Conservation (phyloP, 1,139 yeast species). For the Pichia sp. region DNA sequence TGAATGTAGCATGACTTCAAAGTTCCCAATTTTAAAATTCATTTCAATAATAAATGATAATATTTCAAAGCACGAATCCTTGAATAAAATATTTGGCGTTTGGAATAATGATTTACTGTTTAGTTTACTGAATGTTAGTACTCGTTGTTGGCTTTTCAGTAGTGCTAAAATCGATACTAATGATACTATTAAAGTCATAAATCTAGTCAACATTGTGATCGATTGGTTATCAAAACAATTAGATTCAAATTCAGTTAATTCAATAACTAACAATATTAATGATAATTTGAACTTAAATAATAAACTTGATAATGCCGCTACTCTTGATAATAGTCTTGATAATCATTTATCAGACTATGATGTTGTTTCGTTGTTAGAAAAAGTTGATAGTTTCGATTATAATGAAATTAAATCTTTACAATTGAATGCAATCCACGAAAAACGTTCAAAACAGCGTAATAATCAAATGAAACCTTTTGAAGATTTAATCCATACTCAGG, state of each 20-base stretch:
- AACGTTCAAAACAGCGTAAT: constrained; percentile 34
- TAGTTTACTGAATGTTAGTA: constrained; percentile 11
- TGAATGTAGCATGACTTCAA: constrained; percentile 47
- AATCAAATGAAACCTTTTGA: constrained; percentile 39
- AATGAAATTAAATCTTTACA: constrained; percentile 54
- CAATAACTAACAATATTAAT: constrained; percentile 9
- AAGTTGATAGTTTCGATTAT: constrained; percentile 41
- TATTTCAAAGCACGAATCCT: neutral
- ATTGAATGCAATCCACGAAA: constrained; percentile 38
- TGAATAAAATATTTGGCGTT: constrained; percentile 12
- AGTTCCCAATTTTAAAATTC: constrained; percentile 34
- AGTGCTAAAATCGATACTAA: constrained; percentile 10
- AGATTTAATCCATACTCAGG: constrained; percentile 49
- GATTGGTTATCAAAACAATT: constrained; percentile 27
- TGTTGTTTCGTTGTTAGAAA: constrained; percentile 28
- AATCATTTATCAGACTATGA: constrained; percentile 1
- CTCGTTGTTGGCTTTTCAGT: constrained; percentile 18
- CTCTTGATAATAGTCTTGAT: neutral
- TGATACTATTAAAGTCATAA: constrained; percentile 13
- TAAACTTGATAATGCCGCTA: neutral
- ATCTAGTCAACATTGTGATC: constrained; percentile 7
- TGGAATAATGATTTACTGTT: constrained; percentile 18
- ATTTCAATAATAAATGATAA: constrained; percentile 3
- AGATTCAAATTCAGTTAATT: neutral
- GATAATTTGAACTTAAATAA: constrained; percentile 33